Evolutionary conservation across 1,139 yeast species (phyloP).

Genomic region (Pichia sp.): DNA sequence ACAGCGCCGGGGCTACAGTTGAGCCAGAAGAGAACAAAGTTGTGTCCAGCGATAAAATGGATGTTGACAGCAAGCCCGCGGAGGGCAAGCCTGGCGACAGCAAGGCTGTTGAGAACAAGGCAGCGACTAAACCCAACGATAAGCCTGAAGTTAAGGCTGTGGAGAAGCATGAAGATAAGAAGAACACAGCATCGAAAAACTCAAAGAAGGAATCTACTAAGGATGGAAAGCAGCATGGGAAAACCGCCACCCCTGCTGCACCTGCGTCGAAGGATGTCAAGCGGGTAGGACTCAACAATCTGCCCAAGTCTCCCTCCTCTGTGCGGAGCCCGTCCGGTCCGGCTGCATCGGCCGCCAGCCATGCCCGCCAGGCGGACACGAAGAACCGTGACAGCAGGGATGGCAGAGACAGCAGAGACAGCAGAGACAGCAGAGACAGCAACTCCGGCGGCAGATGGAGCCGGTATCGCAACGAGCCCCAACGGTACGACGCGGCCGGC

Average conservation of each 20-base stretch:
- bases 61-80: neutral
- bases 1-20: no score
- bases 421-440: neutral
- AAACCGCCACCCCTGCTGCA: neutral
- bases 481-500: neutral
- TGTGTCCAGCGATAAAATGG: neutral
- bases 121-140: neutral
- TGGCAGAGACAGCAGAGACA: neutral
- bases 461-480: neutral
- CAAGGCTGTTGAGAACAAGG: neutral
- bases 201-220: neutral
- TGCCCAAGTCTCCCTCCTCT: slow-evolving; percentile 3
- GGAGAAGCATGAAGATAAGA: neutral
- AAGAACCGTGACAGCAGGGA: neutral
- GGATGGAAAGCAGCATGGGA: neutral
- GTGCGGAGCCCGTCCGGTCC: neutral
- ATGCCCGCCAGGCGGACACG: neutral
- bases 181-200: neutral
- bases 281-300: neutral
- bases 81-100: no score
- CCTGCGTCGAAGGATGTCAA: neutral
- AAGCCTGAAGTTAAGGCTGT: neutral
- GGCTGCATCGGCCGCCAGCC: neutral
- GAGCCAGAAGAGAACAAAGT: no score
- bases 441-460: neutral